Conservation (phyloP, 257 asterid species). For the Solanum tarijense region DNA sequence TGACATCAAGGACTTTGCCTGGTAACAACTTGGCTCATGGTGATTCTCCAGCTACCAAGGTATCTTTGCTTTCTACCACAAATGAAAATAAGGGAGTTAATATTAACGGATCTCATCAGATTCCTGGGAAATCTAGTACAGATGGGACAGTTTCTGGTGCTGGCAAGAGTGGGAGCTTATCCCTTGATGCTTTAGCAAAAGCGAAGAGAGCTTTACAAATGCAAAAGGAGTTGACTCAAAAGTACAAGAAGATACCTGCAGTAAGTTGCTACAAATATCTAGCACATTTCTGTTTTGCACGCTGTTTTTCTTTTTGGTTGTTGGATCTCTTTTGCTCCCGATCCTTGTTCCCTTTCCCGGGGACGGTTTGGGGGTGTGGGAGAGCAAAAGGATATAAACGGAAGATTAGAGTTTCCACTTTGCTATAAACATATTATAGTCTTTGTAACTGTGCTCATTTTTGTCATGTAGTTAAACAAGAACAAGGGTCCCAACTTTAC, state of each 20-base stretch:
- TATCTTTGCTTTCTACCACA: conserved; percentile 79
- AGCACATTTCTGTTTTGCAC: neutral
- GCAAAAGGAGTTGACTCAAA: conserved; percentile 77
- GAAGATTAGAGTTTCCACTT: neutral
- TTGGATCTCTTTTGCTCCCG: neutral
- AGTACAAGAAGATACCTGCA: conserved; percentile 59
- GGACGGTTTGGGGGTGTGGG: neutral
- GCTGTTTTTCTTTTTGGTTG: neutral
- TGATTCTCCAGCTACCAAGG: conserved; percentile 70
- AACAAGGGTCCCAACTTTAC: conserved; percentile 44
- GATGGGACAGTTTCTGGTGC: conserved; percentile 80
- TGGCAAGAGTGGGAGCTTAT: conserved; percentile 66
- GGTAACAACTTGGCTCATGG: conserved; percentile 24
- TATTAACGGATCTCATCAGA: conserved; percentile 97
- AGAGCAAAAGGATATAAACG: neutral
- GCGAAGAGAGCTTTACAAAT: conserved; percentile 74
- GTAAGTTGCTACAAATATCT: conserved; percentile 35
- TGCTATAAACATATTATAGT: neutral
- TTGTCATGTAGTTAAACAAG: neutral
- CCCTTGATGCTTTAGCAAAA: conserved; percentile 85
- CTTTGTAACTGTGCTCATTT: neutral
- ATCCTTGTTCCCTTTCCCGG: neutral
- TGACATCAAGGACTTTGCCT: conserved; percentile 30
- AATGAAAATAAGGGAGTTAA: conserved; percentile 98
- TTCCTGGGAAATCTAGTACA: conserved; percentile 99